A percentile compares a stretch with the other conserved stretches of the same genome.
phyloP scores from a whole-genome alignment of 192 early-diverging fungal genomes.

The Umbelopsis isabellina region DNA sequence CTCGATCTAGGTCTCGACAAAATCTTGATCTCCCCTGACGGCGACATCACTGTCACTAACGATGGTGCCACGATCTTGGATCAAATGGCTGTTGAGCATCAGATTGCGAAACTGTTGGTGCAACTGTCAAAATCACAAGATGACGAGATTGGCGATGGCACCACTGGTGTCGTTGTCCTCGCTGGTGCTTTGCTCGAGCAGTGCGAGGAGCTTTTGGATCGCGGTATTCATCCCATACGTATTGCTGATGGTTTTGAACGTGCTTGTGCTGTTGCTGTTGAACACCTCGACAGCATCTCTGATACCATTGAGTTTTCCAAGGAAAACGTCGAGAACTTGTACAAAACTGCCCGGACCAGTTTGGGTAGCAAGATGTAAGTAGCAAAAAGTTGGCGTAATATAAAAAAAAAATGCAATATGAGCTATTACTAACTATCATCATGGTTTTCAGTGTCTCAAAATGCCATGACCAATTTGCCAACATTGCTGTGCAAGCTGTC shows the following conservation, averaged over 20 bases:
- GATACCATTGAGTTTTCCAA: conserved; percentile 87
- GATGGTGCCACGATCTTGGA: conserved; percentile 98
- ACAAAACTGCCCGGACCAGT: conserved; percentile 95
- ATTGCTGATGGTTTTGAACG: conserved; percentile 98
- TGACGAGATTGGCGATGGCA: conserved; percentile 99
- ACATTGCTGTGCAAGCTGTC: conserved; percentile 98
- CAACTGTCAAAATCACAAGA: conserved; percentile 98
- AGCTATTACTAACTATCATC: background rate
- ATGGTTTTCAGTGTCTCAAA: conserved; percentile 81
- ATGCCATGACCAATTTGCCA: conserved; percentile 96
- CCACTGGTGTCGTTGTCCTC: conserved; percentile 98
- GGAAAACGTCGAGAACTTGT: conserved; percentile 81
- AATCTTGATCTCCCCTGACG: conserved; percentile 99
- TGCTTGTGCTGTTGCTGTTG: conserved; percentile 93
- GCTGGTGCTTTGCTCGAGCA: conserved; percentile 98
- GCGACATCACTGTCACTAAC: conserved; percentile 99
- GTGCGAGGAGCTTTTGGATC: conserved; percentile 91
- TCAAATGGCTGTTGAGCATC: conserved; percentile 99
- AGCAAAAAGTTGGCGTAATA: background rate
- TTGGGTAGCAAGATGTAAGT: conserved; percentile 97
- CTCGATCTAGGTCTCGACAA: conserved; percentile 87
- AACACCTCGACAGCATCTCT: conserved; percentile 89
- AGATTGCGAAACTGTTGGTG: conserved; percentile 98
- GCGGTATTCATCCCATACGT: conserved; percentile 98
- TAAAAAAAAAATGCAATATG: background rate